phyloP scores from a whole-genome alignment of 2,329 filamentous ascomycete species.

The Clonostachys chloroleuca region DNA sequence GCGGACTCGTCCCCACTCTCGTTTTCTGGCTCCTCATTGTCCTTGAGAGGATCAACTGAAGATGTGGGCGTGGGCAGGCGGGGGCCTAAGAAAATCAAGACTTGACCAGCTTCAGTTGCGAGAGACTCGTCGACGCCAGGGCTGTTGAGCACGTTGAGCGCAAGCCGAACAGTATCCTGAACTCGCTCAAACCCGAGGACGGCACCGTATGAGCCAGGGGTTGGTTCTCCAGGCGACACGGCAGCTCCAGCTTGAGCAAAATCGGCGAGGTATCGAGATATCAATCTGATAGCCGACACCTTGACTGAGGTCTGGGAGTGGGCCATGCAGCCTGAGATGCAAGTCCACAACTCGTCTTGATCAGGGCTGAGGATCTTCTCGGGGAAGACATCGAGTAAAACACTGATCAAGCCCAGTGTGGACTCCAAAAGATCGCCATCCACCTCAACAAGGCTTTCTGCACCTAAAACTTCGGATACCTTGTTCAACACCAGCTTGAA shows the following conservation, averaged over 20 bases:
- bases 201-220: slow-evolving; percentile 69
- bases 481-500: slow-evolving; percentile 56
- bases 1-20: slow-evolving; percentile 34
- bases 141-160: slow-evolving; percentile 52
- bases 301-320: slow-evolving; percentile 74
- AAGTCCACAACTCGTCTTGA: slow-evolving; percentile 65
- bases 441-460: slow-evolving; percentile 44
- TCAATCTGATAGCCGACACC: slow-evolving; percentile 67
- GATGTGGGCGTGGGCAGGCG: slow-evolving; percentile 32
- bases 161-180: slow-evolving; percentile 47
- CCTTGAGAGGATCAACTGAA: slow-evolving; percentile 36
- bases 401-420: slow-evolving; percentile 63
- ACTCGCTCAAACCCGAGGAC: slow-evolving; percentile 62
- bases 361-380: slow-evolving; percentile 55
- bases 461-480: slow-evolving; percentile 46
- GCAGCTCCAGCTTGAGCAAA: slow-evolving; percentile 59
- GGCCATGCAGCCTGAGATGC: slow-evolving; percentile 63
- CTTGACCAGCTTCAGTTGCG: slow-evolving; percentile 74
- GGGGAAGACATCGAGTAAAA: slow-evolving; percentile 64
- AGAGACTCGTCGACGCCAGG: slow-evolving; percentile 66
- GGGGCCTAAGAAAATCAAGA: slow-evolving; percentile 75
- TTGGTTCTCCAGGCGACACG: slow-evolving; percentile 45
- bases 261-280: slow-evolving; percentile 76
- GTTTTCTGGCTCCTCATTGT: slow-evolving; percentile 27
- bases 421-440: slow-evolving; percentile 74